Conservation (phyloP, 768 basidiomycete genomes). For the Trametes cinnabarina region DNA sequence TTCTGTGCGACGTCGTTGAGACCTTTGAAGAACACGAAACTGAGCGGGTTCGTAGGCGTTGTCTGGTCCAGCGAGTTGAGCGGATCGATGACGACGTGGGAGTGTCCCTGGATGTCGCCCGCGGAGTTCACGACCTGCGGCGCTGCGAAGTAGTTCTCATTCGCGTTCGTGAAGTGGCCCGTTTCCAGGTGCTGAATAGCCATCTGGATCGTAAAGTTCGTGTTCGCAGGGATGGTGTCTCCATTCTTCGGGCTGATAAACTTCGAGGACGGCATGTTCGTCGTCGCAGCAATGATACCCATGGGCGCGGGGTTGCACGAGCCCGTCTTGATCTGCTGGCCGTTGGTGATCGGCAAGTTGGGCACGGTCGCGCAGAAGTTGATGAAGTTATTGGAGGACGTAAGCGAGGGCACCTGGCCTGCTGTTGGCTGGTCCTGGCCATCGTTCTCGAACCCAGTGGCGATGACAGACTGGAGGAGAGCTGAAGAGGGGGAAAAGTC, state of each 20-base stretch:
- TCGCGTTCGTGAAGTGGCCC: slow-evolving; percentile 59
- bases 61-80: slow-evolving; percentile 49
- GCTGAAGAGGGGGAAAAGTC: slow-evolving; percentile 18
- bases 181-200: slow-evolving; percentile 44
- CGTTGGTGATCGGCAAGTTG: slow-evolving; percentile 57
- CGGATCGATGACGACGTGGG: slow-evolving; percentile 58
- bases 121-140: slow-evolving; percentile 47
- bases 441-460: slow-evolving; percentile 48
- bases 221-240: slow-evolving; percentile 41
- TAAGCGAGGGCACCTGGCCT: slow-evolving; percentile 55
- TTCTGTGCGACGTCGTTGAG: slow-evolving; percentile 45
- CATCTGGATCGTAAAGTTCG: slow-evolving; percentile 53
- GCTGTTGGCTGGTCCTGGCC: slow-evolving; percentile 40
- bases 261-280: slow-evolving; percentile 55
- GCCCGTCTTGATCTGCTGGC: slow-evolving; percentile 48
- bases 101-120: slow-evolving; percentile 59
- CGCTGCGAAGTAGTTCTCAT: slow-evolving; percentile 51
- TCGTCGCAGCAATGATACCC: slow-evolving; percentile 54
- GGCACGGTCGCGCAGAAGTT: slow-evolving; percentile 57
- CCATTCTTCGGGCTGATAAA: slow-evolving; percentile 52
- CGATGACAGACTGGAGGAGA: slow-evolving; percentile 49
- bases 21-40: slow-evolving; percentile 60
- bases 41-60: slow-evolving; percentile 43
- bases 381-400: slow-evolving; percentile 69
- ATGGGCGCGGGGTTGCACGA: slow-evolving; percentile 49